These are phyloP conservation scores for Botryotinia globosa DNA, from an alignment of 2,329 filamentous ascomycete genomes.

Conservation along the genomic window DNA sequence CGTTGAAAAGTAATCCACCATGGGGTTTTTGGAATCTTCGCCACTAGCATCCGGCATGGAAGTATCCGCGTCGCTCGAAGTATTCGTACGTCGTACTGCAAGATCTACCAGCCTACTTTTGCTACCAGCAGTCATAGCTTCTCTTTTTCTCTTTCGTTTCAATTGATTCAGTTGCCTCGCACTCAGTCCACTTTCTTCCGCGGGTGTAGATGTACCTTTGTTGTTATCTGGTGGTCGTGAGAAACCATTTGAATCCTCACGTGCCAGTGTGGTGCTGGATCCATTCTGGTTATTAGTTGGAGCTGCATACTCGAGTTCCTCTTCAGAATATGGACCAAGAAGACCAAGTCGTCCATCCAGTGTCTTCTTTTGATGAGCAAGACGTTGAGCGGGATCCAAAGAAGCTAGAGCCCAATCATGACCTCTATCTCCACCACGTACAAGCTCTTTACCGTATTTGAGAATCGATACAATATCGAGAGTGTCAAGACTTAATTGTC, in stretches of 20 bases:
- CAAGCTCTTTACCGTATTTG: slow-evolving; percentile 76
- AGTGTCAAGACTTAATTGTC: slow-evolving; percentile 66
- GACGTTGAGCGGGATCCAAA: slow-evolving; percentile 75
- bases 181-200: slow-evolving; percentile 73
- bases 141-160: slow-evolving; percentile 89
- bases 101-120: slow-evolving; percentile 90
- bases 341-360: slow-evolving; percentile 79
- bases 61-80: slow-evolving; percentile 30
- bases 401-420: slow-evolving; percentile 81
- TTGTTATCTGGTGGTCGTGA: slow-evolving; percentile 42
- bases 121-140: slow-evolving; percentile 82
- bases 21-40: slow-evolving; percentile 57
- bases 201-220: slow-evolving; percentile 28
- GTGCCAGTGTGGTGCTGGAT: slow-evolving; percentile 24
- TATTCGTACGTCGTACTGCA: slow-evolving; percentile 54
- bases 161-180: slow-evolving; percentile 91
- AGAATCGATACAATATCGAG: slow-evolving; percentile 79
- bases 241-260: slow-evolving; percentile 37
- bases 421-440: slow-evolving; percentile 76
- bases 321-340: slow-evolving; percentile 78
- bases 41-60: slow-evolving; percentile 59
- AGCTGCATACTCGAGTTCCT: slow-evolving; percentile 70
- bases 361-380: slow-evolving; percentile 87
- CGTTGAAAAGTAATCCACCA: slow-evolving; percentile 84
- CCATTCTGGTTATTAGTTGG: slow-evolving; percentile 34